These are phyloP conservation scores for Hansenula lynferdii DNA, from an alignment of 1,139 yeast genomes.

Conservation along the genomic window DNA sequence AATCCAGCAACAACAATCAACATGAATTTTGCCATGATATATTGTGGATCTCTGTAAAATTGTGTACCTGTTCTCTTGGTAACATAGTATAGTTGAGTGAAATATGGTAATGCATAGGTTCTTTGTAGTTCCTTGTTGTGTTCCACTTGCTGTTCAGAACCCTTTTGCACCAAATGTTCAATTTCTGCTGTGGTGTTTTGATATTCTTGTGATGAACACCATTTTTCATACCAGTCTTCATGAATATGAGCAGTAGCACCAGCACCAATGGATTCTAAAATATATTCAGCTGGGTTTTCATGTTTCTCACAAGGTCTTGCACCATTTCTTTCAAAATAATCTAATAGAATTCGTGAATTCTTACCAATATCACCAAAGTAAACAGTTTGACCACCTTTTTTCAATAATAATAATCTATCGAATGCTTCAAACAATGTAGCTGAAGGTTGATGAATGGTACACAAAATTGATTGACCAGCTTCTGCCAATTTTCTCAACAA, in stretches of 20 bases:
- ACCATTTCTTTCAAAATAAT: conserved; percentile 48
- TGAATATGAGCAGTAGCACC: conserved; percentile 44
- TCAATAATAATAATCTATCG: conserved; percentile 34
- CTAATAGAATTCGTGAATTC: conserved; percentile 38
- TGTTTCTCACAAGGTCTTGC: conserved; percentile 33
- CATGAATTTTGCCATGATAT: conserved; percentile 32
- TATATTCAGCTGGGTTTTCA: conserved; percentile 60
- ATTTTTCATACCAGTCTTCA: conserved; percentile 42
- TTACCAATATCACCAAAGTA: conserved; percentile 58
- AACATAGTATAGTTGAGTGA: conserved; percentile 27
- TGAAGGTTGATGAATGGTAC: conserved; percentile 58
- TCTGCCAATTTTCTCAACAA: conserved; percentile 39
- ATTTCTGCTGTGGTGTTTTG: conserved; percentile 23
- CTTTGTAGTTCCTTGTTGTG: conserved; percentile 10
- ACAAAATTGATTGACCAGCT: conserved; percentile 48
- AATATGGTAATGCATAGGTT: conserved; percentile 31
- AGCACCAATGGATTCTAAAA: conserved; percentile 58
- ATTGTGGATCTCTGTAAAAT: conserved; percentile 36
- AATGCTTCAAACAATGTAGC: conserved; percentile 45
- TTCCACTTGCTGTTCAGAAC: background rate
- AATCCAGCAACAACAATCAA: conserved; percentile 37
- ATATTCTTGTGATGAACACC: conserved; percentile 34
- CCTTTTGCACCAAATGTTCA: conserved; percentile 10
- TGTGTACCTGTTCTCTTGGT: conserved; percentile 29
- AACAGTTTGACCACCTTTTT: conserved; percentile 47